These are phyloP conservation scores for Gliomastix tumulicola DNA, from an alignment of 2,329 filamentous ascomycete genomes.

Conservation along the genomic window DNA sequence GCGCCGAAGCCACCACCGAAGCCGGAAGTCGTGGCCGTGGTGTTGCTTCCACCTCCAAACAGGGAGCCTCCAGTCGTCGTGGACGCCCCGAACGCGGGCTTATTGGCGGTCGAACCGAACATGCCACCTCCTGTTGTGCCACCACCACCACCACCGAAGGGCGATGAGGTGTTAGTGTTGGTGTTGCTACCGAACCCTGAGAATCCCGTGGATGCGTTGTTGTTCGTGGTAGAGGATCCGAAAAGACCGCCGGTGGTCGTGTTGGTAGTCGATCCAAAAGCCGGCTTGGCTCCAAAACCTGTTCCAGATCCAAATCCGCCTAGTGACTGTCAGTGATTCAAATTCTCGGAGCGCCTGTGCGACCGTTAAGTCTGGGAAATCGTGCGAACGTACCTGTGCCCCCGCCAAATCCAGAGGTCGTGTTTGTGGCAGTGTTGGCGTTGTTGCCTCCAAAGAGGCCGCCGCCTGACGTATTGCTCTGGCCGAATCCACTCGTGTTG, in stretches of 20 bases:
- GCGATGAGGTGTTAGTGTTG: constrained; percentile 21
- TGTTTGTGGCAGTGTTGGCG: constrained; percentile 19
- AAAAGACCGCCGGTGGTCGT: constrained; percentile 33
- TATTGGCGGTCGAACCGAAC: constrained; percentile 40
- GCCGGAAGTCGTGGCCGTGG: constrained; percentile 15
- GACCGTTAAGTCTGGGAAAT: too few relatives aligned
- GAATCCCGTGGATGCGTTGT: constrained; percentile 18
- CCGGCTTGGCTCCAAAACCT: constrained; percentile 39
- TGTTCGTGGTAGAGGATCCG: constrained; percentile 30
- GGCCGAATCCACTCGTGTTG: constrained; percentile 35
- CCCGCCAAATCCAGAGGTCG: constrained; percentile 22
- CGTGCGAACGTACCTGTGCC: constrained; percentile 24
- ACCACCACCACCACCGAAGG: constrained; percentile 28
- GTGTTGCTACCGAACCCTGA: constrained; percentile 31
- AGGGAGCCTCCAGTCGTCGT: constrained; percentile 32
- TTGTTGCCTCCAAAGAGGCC: constrained; percentile 36
- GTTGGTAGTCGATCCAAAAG: constrained; percentile 40
- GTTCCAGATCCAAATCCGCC: constrained; percentile 24
- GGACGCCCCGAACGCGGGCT: constrained; percentile 39
- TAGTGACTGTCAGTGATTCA: too few relatives aligned
- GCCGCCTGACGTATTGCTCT: constrained; percentile 20
- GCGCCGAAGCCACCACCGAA: constrained; percentile 34
- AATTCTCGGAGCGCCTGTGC: too few relatives aligned
- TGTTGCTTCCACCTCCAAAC: constrained; percentile 33
- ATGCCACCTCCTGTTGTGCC: constrained; percentile 33